phyloP scores from a whole-genome alignment of 805 yeast species.

The Nakazawaea ernobii region DNA sequence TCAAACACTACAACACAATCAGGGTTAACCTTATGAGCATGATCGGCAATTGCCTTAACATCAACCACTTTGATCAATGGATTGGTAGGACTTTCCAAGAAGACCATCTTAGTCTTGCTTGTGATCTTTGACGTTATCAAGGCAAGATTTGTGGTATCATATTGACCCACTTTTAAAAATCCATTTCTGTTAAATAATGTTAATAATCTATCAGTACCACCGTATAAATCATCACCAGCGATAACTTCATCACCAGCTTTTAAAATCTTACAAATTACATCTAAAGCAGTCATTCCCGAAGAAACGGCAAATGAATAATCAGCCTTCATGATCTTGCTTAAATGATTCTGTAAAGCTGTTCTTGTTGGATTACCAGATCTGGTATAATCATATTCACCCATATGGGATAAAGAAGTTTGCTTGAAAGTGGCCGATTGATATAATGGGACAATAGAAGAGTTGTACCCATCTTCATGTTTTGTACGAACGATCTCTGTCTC shows the following conservation, averaged over 20 bases:
- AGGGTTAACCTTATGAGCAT: slow-evolving; percentile 65
- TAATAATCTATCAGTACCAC: slow-evolving; percentile 86
- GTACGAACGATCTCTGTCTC: slow-evolving; percentile 69
- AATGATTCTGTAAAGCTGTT: slow-evolving; percentile 68
- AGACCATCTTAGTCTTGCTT: slow-evolving; percentile 63
- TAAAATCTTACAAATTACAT: slow-evolving; percentile 71
- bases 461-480: slow-evolving; percentile 61
- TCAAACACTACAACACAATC: slow-evolving; percentile 76
- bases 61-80: slow-evolving; percentile 88
- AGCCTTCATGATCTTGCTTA: slow-evolving; percentile 78
- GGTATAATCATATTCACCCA: slow-evolving; percentile 84
- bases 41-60: slow-evolving; percentile 56
- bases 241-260: slow-evolving; percentile 84
- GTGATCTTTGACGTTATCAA: slow-evolving; percentile 53
- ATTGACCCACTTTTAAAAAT: slow-evolving; percentile 62
- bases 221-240: slow-evolving; percentile 93
- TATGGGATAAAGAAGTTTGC: slow-evolving; percentile 61
- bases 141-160: slow-evolving; percentile 73
- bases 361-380: slow-evolving; percentile 94
- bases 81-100: slow-evolving; percentile 89
- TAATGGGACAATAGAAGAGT: slow-evolving; percentile 80
- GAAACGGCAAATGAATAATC: slow-evolving; percentile 73
- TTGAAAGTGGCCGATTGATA: slow-evolving; percentile 95
- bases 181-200: slow-evolving; percentile 63
- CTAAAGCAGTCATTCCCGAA: slow-evolving; percentile 91